phyloP scores from a whole-genome alignment of 495 filamentous ascomycete species.

The Annulohypoxylon nitens region DNA sequence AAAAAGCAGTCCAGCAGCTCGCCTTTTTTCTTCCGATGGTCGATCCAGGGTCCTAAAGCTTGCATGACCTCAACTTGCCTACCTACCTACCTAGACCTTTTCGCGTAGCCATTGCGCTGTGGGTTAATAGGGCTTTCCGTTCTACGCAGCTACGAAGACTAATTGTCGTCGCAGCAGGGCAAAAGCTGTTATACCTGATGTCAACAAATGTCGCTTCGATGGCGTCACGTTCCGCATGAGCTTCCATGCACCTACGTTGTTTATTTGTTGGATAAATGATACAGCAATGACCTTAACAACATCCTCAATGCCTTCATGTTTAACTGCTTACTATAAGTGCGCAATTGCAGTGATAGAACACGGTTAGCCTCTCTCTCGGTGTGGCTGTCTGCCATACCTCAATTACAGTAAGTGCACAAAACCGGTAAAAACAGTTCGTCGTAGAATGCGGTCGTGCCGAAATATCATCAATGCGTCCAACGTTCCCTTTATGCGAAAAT shows the following conservation, averaged over 20 bases:
- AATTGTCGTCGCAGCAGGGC: constrained; percentile 11
- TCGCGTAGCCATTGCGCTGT: constrained; percentile 13
- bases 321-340: constrained; percentile 39
- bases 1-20: background rate
- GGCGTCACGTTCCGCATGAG: constrained; percentile 17
- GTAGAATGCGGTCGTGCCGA: constrained; percentile 14
- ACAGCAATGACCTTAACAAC: background rate
- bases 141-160: background rate
- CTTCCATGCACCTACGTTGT: background rate
- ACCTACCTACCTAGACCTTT: background rate
- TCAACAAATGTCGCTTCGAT: constrained; percentile 7
- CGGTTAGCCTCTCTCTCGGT: background rate
- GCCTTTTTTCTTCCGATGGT: constrained; percentile 30
- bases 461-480: constrained; percentile 11
- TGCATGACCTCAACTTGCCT: constrained; percentile 5
- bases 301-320: constrained; percentile 4
- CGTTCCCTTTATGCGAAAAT: constrained; percentile 19
- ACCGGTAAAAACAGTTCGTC: constrained; percentile 16
- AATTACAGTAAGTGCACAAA: constrained; percentile 35
- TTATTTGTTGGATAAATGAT: constrained; percentile 2
- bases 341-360: background rate
- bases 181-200: constrained; percentile 1
- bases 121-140: constrained; percentile 17
- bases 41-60: constrained; percentile 40
- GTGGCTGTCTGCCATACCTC: constrained; percentile 4